Base-by-base conservation (phyloP, 176 grass and related monocot species). In the Oryza glumipatula region DNA sequence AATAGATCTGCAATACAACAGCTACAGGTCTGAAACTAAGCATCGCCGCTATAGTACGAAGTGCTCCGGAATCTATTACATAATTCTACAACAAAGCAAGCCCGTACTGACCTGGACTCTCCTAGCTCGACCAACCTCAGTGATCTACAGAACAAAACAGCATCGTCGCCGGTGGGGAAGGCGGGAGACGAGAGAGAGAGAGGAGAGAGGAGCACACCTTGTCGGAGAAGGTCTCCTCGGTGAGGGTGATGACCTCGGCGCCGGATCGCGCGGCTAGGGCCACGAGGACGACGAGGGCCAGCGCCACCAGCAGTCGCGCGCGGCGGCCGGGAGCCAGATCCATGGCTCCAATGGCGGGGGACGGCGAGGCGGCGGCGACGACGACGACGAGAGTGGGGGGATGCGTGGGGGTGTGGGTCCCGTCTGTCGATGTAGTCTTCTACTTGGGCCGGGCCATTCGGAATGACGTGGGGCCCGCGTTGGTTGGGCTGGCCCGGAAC, bases 231-330 rank as follows among this genome's bases (percentile, higher is more conserved):
- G 93, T 95, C 69, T 98, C 96, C 4, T 83, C 91, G 44, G 93
- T 94, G 85, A 98, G 96, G 33, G 96, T 92, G 74, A 98, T 90
- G 45, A 95, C 91, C 70, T 98, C 96, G 7, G 91, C 93, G 68
- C 24, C 70, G 5, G 89, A 84, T 79, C 63, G 80, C 43, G 11
- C 22, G 47, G 78, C 16, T 0, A 86, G 61, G 21, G 26, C n/a
- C 35, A 44, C 14, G 24, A 88, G 38, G 3, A 90, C 16, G 8
- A 79, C 9, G 36, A 88, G 0, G 35, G 24, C 11, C 15, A 44
- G 7, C 89, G 85, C 12, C 44, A 86, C 36, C 23, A 89, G 22
- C 24, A 88, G n/a, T 82, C 78, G 73, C 45, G 84, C 67, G 74
- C 75, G 72, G 66, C 72, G 73, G 9, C 66, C 33, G 72, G 69